phyloP scores from a whole-genome alignment of 1,284 basidiomycete species.

The Ceratobasidium sp. region DNA sequence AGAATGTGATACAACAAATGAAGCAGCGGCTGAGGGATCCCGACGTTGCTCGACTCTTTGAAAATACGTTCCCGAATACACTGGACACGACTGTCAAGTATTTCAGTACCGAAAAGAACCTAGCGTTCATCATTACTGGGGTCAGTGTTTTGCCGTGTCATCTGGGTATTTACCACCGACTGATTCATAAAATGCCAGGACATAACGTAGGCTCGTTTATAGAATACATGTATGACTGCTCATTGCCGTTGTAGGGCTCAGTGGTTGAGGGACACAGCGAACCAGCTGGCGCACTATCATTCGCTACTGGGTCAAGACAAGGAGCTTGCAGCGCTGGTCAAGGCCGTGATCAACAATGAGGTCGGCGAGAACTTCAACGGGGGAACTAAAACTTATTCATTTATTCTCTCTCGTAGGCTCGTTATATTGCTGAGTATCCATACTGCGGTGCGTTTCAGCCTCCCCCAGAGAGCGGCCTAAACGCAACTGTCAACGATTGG shows the following conservation, averaged over 20 bases:
- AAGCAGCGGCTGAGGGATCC: conserved; percentile 71
- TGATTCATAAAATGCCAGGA: conserved; percentile 54
- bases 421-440: conserved; percentile 72
- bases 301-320: conserved; percentile 61
- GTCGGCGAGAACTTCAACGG: conserved; percentile 11
- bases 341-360: conserved; percentile 78
- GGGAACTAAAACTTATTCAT: background rate
- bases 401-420: conserved; percentile 50
- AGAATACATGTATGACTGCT: background rate
- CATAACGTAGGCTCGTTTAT: conserved; percentile 59
- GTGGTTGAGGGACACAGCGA: conserved; percentile 76
- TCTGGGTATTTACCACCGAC: background rate
- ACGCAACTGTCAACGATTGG: conserved; percentile 67
- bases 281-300: conserved; percentile 74
- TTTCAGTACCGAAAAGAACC: conserved; percentile 62
- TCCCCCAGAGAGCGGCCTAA: conserved; percentile 70
- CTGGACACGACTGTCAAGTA: conserved; percentile 79
- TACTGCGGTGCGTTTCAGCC: conserved; percentile 81
- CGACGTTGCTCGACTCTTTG: conserved; percentile 73
- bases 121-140: conserved; percentile 78
- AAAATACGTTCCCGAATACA: conserved; percentile 79
- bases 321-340: conserved; percentile 66
- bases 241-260: conserved; percentile 45
- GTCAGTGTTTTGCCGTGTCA: conserved; percentile 50
- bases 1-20: conserved; percentile 75